Evolutionary conservation across 176 grass and related monocot species (phyloP), one percentile per base, ranked within the genome.

Genomic region (Triticum aestivum): DNA sequence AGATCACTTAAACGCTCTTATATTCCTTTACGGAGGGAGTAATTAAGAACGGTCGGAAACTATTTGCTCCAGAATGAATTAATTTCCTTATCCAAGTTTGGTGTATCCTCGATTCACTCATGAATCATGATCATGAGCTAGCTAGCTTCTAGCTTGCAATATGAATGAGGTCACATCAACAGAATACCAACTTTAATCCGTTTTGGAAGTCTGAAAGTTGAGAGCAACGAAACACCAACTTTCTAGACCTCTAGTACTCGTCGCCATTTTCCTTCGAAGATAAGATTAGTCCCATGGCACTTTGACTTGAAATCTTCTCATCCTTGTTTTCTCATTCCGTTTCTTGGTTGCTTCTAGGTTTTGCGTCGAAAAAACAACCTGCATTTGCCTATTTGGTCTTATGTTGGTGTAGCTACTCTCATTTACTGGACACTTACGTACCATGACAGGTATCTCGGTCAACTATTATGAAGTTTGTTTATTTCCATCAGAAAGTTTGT

Each of bases 1-100:
- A 30, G 30, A 30, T 30, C 30, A 30, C 29, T 30, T 30, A 30
- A 30, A 30, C 30, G 30, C 30, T 32, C 30, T 32, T 32, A 32
- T 32, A 32, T 32, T 32, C 3, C 2, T 32, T 32, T 32, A 32
- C 30, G 1, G 30, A 32, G 30, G 30, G 30, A 32, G 30, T 32
- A 32, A 32, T 32, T 32, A 32, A 32, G 32, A 32, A 32, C 0
- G 32, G 4, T 32, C 29, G 67, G 81, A 88, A 24, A 58, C 67
- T 77, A 87, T 84, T 12, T 23, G 21, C 38, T 61, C 64, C n/a
- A 75, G 17, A 72, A 79, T 86, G 20, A 74, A 79, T 78, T 24
- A 68, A 79, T 82, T 88, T 77, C 69, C 69, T 86, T 77, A 81
- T 87, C 84, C 72, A 82, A 74, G 77, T 42, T 82, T 89, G 78